phyloP scores from a whole-genome alignment of 228 moss, liverwort and hornwort genomes.

The Sphagnum magellanicum region DNA sequence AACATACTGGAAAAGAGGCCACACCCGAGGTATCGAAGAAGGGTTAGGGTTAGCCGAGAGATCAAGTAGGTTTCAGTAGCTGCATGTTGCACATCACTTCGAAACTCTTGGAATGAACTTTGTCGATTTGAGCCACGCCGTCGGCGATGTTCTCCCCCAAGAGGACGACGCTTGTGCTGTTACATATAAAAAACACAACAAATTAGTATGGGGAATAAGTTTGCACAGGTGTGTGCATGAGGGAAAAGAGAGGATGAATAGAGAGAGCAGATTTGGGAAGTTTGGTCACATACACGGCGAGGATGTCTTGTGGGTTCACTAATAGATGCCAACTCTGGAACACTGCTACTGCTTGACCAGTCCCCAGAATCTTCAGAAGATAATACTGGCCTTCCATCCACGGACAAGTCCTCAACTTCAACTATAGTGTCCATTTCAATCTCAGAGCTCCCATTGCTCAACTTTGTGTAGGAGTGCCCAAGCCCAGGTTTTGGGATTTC shows the following conservation, averaged over 20 bases:
- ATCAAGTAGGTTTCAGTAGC: conserved; percentile 72
- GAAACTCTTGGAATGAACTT: conserved; percentile 69
- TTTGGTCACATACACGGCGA: not conserved
- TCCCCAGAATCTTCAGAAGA: not conserved
- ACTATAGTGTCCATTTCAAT: not conserved
- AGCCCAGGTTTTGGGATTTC: not conserved
- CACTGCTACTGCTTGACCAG: not conserved
- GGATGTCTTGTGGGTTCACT: not conserved
- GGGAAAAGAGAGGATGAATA: too few species aligned
- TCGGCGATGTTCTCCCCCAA: conserved; percentile 27
- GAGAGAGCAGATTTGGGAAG: too few species aligned
- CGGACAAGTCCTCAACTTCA: not conserved
- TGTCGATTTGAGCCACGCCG: conserved; percentile 40
- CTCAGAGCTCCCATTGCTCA: not conserved
- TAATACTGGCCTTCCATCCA: not conserved
- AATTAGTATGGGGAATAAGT: conserved; percentile 2
- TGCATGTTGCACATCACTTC: conserved; percentile 69
- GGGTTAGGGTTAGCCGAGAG: conserved; percentile 51
- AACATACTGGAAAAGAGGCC: too few species aligned
- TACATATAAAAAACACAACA: conserved; percentile 4
- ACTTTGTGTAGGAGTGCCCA: too few species aligned
- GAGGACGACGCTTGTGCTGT: conserved; percentile 24
- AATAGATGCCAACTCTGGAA: not conserved
- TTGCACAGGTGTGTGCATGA: too few species aligned
- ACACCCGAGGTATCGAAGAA: conserved; percentile 79